Evolutionary conservation across 495 filamentous ascomycete species (phyloP).

Genomic region (Niebla homalea): DNA sequence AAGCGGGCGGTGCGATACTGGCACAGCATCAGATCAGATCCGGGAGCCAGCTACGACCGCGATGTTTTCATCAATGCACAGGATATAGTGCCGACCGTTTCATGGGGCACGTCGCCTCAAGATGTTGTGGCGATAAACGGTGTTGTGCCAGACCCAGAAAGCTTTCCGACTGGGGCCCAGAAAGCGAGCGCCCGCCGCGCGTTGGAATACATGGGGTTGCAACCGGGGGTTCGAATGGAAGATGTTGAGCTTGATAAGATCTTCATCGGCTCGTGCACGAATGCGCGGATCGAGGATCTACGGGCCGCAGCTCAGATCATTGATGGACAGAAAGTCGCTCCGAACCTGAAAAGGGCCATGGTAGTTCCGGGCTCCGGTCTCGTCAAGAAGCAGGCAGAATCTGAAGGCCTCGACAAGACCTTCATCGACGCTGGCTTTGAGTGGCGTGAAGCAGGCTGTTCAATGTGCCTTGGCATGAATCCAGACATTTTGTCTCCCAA

Average conservation of each 20-base stretch:
- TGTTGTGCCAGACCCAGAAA: conserved; percentile 75
- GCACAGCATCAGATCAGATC: conserved; percentile 72
- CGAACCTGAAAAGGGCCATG: conserved; percentile 86
- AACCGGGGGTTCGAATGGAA: conserved; percentile 73
- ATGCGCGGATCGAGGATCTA: conserved; percentile 91
- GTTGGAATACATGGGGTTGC: conserved; percentile 93
- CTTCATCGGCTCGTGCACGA: conserved; percentile 97
- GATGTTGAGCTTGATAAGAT: conserved; percentile 87
- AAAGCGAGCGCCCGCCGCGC: conserved; percentile 65
- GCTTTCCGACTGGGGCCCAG: conserved; percentile 64
- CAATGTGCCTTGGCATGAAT: conserved; percentile 99
- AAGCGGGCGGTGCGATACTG: conserved; percentile 80
- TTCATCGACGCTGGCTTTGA: conserved; percentile 90
- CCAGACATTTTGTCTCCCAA: conserved; percentile 90
- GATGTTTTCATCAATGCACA: conserved; percentile 80
- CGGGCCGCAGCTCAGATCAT: conserved; percentile 76
- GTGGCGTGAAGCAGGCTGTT: conserved; percentile 96
- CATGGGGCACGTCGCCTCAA: conserved; percentile 95
- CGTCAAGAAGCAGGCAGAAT: conserved; percentile 85
- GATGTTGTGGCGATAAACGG: conserved; percentile 90
- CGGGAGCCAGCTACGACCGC: conserved; percentile 71
- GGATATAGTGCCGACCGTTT: conserved; percentile 86
- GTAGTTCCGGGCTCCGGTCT: conserved; percentile 91
- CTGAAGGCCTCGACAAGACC: conserved; percentile 83
- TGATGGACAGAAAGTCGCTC: conserved; percentile 69